Evolutionary conservation across 2,329 filamentous ascomycete species (phyloP), one percentile per base, ranked within the genome.

Genomic region (Cyanodermella asteris): DNA sequence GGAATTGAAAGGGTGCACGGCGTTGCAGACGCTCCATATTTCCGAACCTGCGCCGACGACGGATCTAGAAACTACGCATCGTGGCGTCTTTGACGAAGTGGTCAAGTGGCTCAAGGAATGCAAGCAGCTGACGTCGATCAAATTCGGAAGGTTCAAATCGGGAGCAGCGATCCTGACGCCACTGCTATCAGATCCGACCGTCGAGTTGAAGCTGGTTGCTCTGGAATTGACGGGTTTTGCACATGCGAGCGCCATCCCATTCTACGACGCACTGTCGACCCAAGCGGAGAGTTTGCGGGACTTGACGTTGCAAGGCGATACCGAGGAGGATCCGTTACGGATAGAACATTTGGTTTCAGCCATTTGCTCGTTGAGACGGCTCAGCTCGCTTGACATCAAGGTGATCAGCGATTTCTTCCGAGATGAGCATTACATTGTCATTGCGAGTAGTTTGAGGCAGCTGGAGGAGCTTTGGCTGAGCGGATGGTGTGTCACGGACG

Each of bases 401-500:
- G 49, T 57, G 16, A 51, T 64, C 4, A 56, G 51, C 2, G 55
- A 64, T 20, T 52, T 53, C 24, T 56, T 72, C 30, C 49, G 44
- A 0, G 45, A 56, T 6, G 41, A 48, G 6, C 57, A 71, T 19
- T 46, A 72, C 17, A 39, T 47, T 7, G 36, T 36, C 3, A 49
- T 74, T 10, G 49, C 57, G 13, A 31, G 39, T 2, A 40, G 48
- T 7, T 43, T 68, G 7, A 43, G 43, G 0, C 38, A 50, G 10
- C 50, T 75, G 0, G 61, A 69, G 33, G 55, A 63, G 8, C 42
- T 74, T 9, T 56, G 51, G 22, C 56, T 72, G 24, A 57, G 54
- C 21, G 66, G 67, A 6, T 51, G 56, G 21, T 58, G 59, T 10
- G 42, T 61, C 13, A 51, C 57, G 5, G 58, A 67, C 31, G 49